Evolutionary conservation across 495 filamentous ascomycete genomes (phyloP).

Genomic region (Penicillium angulare): DNA sequence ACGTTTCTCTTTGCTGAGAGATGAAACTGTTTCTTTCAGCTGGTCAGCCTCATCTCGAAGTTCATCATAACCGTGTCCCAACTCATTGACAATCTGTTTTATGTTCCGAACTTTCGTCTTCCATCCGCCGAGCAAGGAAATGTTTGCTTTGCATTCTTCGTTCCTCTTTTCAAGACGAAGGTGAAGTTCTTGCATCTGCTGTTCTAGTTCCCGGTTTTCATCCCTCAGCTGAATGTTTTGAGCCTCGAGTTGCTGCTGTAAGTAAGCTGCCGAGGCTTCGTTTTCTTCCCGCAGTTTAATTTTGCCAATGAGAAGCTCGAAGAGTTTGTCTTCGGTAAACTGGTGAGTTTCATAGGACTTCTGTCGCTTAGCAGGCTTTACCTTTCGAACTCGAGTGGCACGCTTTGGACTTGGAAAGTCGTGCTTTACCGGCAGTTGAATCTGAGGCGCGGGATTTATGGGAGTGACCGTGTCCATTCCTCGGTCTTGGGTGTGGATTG

Average conservation of each 20-base stretch:
- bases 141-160: conserved; percentile 15
- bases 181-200: conserved; percentile 9
- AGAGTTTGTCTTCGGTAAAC: conserved; percentile 34
- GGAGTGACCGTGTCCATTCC: neutral
- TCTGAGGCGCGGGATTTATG: neutral
- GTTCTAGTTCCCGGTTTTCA: conserved; percentile 28
- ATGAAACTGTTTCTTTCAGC: conserved; percentile 15
- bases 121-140: conserved; percentile 29
- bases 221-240: conserved; percentile 21
- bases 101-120: conserved; percentile 32
- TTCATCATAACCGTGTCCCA: conserved; percentile 31
- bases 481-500: neutral
- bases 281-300: conserved; percentile 38
- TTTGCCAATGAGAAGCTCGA: conserved; percentile 35
- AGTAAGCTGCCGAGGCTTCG: conserved; percentile 18
- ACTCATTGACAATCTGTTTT: conserved; percentile 34
- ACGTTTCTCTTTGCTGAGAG: conserved; percentile 25
- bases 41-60: conserved; percentile 29
- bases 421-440: neutral
- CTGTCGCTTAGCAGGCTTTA: neutral
- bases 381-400: conserved; percentile 13
- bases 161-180: conserved; percentile 17
- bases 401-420: conserved; percentile 14
- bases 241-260: conserved; percentile 26
- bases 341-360: conserved; percentile 4